Conservation (phyloP, 164 flowering plant species). For the Sextonia rubra region DNA sequence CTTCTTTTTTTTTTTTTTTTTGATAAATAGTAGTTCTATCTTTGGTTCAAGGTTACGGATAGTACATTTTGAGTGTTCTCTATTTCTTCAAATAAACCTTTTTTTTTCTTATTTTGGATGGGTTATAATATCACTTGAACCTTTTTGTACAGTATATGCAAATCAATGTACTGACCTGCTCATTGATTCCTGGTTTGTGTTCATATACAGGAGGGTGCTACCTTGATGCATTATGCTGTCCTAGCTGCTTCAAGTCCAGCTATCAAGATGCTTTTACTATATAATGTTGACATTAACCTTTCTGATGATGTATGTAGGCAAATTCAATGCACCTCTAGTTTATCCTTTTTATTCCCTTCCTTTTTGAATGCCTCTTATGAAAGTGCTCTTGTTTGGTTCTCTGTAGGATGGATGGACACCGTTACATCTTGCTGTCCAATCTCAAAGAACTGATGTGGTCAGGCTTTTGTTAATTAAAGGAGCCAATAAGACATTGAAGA, state of each 20-base stretch:
- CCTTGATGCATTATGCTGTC: conserved; percentile 94
- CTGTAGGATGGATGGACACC: conserved; percentile 97
- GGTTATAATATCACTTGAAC: too few species aligned
- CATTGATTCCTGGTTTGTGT: conserved; percentile 5
- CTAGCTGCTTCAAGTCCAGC: conserved; percentile 63
- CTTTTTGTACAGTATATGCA: neutral
- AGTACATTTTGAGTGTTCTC: too few species aligned
- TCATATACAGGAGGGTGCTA: conserved; percentile 81
- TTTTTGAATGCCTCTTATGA: neutral
- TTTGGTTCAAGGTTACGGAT: too few species aligned
- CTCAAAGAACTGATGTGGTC: conserved; percentile 76
- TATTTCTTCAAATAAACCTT: too few species aligned
- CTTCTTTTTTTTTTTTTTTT: too few species aligned
- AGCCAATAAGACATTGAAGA: conserved; percentile 70
- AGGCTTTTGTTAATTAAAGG: conserved; percentile 85
- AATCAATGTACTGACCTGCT: neutral
- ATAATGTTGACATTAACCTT: conserved; percentile 82
- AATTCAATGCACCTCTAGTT: neutral
- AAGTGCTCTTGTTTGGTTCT: neutral
- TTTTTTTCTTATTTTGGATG: too few species aligned
- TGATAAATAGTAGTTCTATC: too few species aligned
- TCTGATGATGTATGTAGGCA: conserved; percentile 61
- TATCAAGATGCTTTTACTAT: conserved; percentile 71
- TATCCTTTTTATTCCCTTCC: too few species aligned
- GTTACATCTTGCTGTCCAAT: conserved; percentile 85